These are phyloP conservation scores for Groenewaldozyma salmanticensis DNA, from an alignment of 805 yeast species.

Conservation along the genomic window DNA sequence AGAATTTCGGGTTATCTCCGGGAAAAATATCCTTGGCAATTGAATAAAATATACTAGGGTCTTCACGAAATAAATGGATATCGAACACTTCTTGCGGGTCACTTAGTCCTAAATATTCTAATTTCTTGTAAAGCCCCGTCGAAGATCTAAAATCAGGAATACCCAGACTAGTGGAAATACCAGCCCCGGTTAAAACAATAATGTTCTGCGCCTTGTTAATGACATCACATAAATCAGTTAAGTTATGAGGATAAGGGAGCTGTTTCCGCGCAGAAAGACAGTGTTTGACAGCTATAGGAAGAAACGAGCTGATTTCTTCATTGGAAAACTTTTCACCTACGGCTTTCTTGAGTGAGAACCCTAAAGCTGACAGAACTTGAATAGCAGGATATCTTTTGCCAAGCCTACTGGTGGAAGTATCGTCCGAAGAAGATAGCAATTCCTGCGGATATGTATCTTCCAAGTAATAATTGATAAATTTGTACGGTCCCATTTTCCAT, in stretches of 20 bases:
- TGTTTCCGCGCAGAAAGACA: conserved; percentile 21
- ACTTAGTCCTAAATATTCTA: conserved; percentile 56
- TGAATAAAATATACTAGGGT: conserved; percentile 76
- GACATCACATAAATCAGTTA: conserved; percentile 48
- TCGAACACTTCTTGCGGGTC: conserved; percentile 93
- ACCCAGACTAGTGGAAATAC: conserved; percentile 81
- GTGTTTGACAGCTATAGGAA: conserved; percentile 15
- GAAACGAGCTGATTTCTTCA: conserved; percentile 7
- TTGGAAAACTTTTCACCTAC: conserved; percentile 20
- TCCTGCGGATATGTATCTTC: too few species aligned
- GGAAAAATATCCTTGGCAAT: conserved; percentile 82
- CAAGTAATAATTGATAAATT: conserved; percentile 45
- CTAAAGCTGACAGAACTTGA: conserved; percentile 50
- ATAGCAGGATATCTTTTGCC: conserved; percentile 41
- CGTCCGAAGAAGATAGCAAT: too few species aligned
- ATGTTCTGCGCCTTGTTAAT: conserved; percentile 50
- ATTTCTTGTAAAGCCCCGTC: conserved; percentile 69
- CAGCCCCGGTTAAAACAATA: conserved; percentile 83
- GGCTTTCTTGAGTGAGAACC: conserved; percentile 38
- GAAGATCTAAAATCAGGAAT: conserved; percentile 89
- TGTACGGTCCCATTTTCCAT: conserved; percentile 48
- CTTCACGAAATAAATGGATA: conserved; percentile 54
- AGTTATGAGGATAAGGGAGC: conserved; percentile 28
- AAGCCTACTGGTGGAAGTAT: too few species aligned
- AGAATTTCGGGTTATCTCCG: conserved; percentile 40